phyloP scores from a whole-genome alignment of 306 rosid genomes.

The Castanea sativa region DNA sequence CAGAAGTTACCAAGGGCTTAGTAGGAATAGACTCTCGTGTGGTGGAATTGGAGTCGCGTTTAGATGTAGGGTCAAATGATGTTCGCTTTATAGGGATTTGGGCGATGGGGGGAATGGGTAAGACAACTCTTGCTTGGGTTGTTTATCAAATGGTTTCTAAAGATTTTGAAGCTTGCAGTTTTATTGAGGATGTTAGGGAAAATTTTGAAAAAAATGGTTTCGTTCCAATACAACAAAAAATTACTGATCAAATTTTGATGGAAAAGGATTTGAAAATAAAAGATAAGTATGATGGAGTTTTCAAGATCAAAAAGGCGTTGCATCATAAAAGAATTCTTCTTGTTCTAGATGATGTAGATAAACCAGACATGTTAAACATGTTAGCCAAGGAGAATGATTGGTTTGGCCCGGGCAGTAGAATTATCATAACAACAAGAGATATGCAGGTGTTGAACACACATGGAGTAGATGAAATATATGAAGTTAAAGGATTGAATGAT shows the following conservation, averaged over 20 bases:
- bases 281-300: not conserved
- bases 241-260: not conserved
- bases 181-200: not conserved
- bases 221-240: rapidly evolving
- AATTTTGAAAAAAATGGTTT: not conserved
- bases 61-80: too few species aligned
- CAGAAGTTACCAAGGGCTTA: too few species aligned
- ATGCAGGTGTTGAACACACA: not conserved
- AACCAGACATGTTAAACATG: rapidly evolving
- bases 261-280: not conserved
- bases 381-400: not conserved
- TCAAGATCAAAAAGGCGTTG: not conserved
- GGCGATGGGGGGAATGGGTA: not conserved
- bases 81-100: not conserved
- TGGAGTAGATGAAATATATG: not conserved
- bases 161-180: not conserved
- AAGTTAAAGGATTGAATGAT: not conserved
- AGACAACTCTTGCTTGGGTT: not conserved
- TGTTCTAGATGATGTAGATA: not conserved
- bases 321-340: not conserved
- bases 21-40: too few species aligned
- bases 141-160: not conserved
- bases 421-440: slow-evolving; percentile 5
- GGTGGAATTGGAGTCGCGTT: too few species aligned
- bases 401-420: not conserved